Evolutionary conservation across 2,329 filamentous ascomycete species (phyloP), one percentile per base, ranked within the genome.

Genomic region (Immersiporthe knoxdaviesiana): DNA sequence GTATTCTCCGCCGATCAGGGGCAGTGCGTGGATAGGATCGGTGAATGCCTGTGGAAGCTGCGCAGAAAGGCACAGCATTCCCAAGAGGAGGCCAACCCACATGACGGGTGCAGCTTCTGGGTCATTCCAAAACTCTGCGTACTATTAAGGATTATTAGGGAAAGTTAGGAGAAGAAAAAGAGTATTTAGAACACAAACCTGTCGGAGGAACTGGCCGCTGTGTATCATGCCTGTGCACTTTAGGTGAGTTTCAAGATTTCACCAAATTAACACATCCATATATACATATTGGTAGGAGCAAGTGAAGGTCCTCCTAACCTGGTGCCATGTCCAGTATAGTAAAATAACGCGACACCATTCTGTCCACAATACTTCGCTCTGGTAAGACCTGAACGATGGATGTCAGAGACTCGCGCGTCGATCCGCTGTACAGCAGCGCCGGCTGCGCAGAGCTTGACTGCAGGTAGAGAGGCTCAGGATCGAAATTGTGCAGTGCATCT

Each of bases 1-100:
- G 63, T n/a, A 27, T n/a, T 58, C 27, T 37, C 14, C 54, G 14
- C 24, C 35, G 16, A 18, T 37, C 18, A 41, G 32, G 24, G 35
- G 21, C 32, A 30, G 41, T 12, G 44, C 16, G 52, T n/a, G 18
- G 4, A n/a, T 62, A 12, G 65, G 58, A 50, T n/a, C 44, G 35
- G 50, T 63, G 44, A 67, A 70, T 7, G 58, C 72, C 32, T 72
- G 63, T 24, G 72, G 73, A 37, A 73, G 72, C 39, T 74, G 73
- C 7, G 74, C 72, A 1, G 82, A 78, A 8, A 84, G 75, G 64
- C 80, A 80, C 59, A 85, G 74, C 4, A 85, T 84, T 7, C 77
- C 78, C 72, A 82, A 85, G 0, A 85, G 72, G 1, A 85, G 76
- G 1, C 81, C 83, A 14, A 86, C 65, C 83, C 83, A 86, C 68